Conservation (phyloP, 345 rosid species). For the Corchorus olitorius region DNA sequence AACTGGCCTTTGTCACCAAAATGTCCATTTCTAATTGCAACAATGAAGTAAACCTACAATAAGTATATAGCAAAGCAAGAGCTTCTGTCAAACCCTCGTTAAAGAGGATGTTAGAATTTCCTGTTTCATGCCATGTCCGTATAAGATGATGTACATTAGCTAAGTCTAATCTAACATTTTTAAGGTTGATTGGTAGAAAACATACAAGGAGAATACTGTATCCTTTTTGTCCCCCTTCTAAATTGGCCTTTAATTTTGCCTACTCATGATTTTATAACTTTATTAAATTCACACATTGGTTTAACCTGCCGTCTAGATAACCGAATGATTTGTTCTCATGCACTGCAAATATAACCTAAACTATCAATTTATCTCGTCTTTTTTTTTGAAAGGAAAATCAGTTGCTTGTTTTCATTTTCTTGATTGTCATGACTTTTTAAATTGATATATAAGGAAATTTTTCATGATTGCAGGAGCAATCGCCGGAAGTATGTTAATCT, state of each 20-base stretch:
- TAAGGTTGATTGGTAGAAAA: background rate
- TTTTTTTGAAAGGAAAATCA: background rate
- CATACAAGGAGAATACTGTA: background rate
- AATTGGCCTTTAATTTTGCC: background rate
- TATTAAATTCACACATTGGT: background rate
- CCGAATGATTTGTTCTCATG: background rate
- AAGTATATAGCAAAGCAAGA: background rate
- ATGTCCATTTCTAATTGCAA: background rate
- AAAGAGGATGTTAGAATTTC: background rate
- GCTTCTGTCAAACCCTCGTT: background rate
- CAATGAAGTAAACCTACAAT: background rate
- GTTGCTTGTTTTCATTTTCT: background rate
- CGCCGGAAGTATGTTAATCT: constrained; percentile 72
- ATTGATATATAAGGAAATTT: background rate
- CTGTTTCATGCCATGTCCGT: background rate
- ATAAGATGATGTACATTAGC: background rate
- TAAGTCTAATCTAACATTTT: background rate
- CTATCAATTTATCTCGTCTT: background rate
- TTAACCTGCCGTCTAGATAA: background rate
- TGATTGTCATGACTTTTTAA: constrained; percentile 18
- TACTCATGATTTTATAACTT: background rate
- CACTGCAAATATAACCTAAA: background rate
- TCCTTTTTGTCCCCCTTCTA: background rate
- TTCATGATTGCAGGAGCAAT: constrained; percentile 51
- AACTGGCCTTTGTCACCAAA: background rate